These are phyloP conservation scores for Neurospora discreta DNA, from an alignment of 495 filamentous ascomycete species.

Conservation along the genomic window DNA sequence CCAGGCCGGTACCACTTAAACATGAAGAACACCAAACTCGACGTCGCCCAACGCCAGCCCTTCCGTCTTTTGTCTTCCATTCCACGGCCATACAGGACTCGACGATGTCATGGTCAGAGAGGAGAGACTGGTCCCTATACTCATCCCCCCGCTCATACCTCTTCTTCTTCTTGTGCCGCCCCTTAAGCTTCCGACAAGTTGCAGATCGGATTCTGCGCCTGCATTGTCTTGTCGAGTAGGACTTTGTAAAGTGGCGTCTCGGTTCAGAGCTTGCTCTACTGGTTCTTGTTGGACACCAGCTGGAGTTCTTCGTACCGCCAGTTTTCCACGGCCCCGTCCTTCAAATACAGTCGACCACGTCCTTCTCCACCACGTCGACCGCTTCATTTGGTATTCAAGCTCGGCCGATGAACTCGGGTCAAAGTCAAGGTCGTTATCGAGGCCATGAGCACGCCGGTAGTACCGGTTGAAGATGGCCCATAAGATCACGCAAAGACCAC, in stretches of 20 bases:
- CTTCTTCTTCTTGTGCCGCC: not conserved
- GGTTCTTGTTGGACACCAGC: not conserved
- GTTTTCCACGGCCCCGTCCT: not conserved
- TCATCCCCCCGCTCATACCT: not conserved
- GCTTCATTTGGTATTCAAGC: not conserved
- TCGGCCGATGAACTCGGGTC: not conserved
- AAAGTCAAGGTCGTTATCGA: not conserved
- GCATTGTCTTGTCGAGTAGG: not conserved
- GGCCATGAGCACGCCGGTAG: not conserved
- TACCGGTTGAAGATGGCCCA: constrained; percentile 3
- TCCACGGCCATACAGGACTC: not conserved
- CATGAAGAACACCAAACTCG: not conserved
- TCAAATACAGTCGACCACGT: not conserved
- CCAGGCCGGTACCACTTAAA: not conserved
- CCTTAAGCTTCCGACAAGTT: not conserved
- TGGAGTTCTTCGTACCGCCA: not conserved
- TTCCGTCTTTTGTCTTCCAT: not conserved
- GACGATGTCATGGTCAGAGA: not conserved
- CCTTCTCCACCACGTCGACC: not conserved
- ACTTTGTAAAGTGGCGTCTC: not conserved
- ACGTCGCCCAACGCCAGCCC: not conserved
- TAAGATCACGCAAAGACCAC: constrained; percentile 1
- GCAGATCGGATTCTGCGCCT: not conserved
- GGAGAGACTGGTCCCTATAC: not conserved
- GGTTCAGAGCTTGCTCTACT: not conserved